Percentiles rank a stretch among this genome's conserved stretches.
These are phyloP conservation scores for Solanum ahanhuiri DNA, from an alignment of 257 asterid species.

Conservation along the genomic window DNA sequence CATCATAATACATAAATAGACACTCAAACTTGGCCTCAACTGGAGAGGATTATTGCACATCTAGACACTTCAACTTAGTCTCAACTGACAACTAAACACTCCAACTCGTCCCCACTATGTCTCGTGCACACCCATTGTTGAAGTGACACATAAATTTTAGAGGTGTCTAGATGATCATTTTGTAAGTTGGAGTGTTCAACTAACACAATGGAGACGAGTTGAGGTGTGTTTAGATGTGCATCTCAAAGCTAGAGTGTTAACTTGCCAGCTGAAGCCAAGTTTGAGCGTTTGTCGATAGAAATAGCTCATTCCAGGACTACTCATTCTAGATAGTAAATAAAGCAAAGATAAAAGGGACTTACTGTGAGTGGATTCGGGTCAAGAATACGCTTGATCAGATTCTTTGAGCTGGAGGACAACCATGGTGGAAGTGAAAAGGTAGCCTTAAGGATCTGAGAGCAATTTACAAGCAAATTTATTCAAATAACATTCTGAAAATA, in stretches of 20 bases:
- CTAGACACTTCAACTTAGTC: not conserved
- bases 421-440: conserved; percentile 59
- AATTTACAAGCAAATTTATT: not conserved
- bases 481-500: not conserved
- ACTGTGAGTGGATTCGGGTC: conserved; percentile 71
- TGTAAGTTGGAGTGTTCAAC: not conserved
- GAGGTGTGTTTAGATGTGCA: not conserved
- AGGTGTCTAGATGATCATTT: not conserved
- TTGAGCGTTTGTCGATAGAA: not conserved
- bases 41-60: not conserved
- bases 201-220: not conserved
- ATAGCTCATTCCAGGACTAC: not conserved
- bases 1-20: not conserved
- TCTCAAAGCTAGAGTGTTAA: not conserved
- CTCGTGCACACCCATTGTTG: not conserved
- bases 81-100: not conserved
- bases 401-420: conserved; percentile 58
- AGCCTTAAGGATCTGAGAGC: conserved; percentile 46
- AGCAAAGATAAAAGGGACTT: conserved; percentile 18
- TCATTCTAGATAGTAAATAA: not conserved
- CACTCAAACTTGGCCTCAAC: not conserved
- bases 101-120: not conserved
- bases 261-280: not conserved
- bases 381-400: conserved; percentile 48
- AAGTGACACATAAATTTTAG: not conserved